These are phyloP conservation scores for Ophiocordyceps robertsii DNA, from an alignment of 2,329 filamentous ascomycete genomes.

Conservation along the genomic window DNA sequence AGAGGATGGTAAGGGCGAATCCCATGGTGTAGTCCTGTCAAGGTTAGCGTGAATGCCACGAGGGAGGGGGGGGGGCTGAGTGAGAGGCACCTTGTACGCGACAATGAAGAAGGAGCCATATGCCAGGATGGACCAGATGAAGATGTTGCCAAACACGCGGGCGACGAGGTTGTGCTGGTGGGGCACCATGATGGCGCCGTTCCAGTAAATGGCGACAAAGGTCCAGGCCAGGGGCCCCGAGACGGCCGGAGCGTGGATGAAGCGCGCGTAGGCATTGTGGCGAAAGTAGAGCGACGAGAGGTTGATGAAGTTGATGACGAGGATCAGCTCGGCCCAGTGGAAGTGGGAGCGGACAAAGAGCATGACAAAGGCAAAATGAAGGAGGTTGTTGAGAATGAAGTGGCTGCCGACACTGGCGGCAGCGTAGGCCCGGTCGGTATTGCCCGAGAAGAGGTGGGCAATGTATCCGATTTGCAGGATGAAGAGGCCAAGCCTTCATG, in stretches of 20 bases:
- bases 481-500: constrained; percentile 53
- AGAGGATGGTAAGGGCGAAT: constrained; percentile 60
- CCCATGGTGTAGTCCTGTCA: constrained; percentile 58
- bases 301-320: constrained; percentile 74
- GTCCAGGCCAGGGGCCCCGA: constrained; percentile 73
- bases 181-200: constrained; percentile 70
- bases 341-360: constrained; percentile 70
- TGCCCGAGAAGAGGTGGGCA: constrained; percentile 59
- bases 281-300: constrained; percentile 69
- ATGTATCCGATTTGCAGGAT: constrained; percentile 65
- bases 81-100: constrained; percentile 47
- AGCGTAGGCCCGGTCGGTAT: constrained; percentile 47
- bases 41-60: constrained; percentile 3
- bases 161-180: constrained; percentile 52
- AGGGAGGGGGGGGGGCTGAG: neutral
- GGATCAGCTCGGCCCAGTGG: constrained; percentile 59
- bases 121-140: constrained; percentile 71
- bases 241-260: constrained; percentile 64
- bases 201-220: constrained; percentile 79
- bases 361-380: constrained; percentile 71
- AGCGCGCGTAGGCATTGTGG: constrained; percentile 55
- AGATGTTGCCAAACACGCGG: constrained; percentile 74
- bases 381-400: constrained; percentile 75
- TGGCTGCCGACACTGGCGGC: constrained; percentile 70
- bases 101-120: constrained; percentile 68